These are phyloP conservation scores for Talaromyces sp. DNA, from an alignment of 2,329 filamentous ascomycete species.

Conservation along the genomic window DNA sequence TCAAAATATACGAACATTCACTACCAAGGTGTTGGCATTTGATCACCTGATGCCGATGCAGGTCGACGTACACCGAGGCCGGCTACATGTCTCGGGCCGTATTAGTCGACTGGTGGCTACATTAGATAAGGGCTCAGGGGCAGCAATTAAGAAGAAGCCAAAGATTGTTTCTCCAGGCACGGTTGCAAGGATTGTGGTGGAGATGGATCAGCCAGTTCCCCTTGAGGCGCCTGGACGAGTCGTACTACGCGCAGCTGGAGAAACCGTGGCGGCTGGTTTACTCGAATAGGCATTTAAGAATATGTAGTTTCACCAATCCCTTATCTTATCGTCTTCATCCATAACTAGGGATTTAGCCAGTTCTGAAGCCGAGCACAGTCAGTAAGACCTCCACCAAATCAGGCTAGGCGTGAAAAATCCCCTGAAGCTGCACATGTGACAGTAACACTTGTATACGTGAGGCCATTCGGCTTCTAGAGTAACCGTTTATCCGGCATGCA, in stretches of 20 bases:
- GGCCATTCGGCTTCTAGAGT: no score
- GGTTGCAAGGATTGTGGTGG: slow-evolving; percentile 71
- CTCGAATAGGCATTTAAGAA: slow-evolving; percentile 57
- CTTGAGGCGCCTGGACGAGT: slow-evolving; percentile 75
- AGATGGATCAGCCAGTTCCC: slow-evolving; percentile 67
- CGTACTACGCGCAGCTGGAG: slow-evolving; percentile 71
- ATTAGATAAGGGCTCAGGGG: slow-evolving; percentile 72
- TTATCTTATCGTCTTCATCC: no score
- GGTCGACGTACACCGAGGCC: slow-evolving; percentile 81
- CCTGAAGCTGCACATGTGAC: no score
- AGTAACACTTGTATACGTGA: no score
- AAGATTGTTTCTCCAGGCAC: slow-evolving; percentile 73
- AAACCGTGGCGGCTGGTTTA: slow-evolving; percentile 81
- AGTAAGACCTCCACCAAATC: no score
- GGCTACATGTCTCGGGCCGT: slow-evolving; percentile 70
- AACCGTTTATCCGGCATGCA: no score
- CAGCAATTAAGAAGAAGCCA: slow-evolving; percentile 74
- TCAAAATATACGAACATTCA: slow-evolving; percentile 65
- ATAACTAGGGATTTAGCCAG: no score
- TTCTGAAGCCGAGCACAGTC: no score
- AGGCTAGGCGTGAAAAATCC: no score
- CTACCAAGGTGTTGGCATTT: slow-evolving; percentile 79
- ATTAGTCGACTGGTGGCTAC: slow-evolving; percentile 66
- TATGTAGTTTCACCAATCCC: no score
- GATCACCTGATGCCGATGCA: slow-evolving; percentile 83